These are phyloP conservation scores for Psophocarpus tetragonolobus DNA, from an alignment of 306 rosid species.

Conservation along the genomic window DNA sequence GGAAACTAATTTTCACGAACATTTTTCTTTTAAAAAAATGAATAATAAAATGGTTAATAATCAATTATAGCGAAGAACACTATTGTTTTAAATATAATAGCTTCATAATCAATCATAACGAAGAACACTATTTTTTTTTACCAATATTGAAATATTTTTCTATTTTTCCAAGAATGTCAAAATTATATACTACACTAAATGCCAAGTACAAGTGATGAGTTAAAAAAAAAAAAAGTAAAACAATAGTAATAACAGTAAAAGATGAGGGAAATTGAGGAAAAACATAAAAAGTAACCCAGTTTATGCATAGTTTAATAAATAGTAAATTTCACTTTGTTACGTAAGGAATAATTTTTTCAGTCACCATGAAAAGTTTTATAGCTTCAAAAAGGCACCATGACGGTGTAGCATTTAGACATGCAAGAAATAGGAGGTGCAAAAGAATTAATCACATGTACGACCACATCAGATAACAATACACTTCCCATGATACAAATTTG, in stretches of 20 bases:
- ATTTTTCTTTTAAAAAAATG: too few species aligned
- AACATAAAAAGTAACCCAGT: not conserved
- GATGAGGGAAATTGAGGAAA: not conserved
- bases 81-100: too few species aligned
- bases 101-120: not conserved
- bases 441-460: constrained; percentile 22
- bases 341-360: not conserved
- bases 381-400: not conserved
- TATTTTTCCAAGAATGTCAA: not conserved
- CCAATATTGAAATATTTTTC: not conserved
- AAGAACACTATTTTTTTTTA: not conserved
- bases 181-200: not conserved
- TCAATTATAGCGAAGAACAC: too few species aligned
- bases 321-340: not conserved
- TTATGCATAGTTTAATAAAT: not conserved
- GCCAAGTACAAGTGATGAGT: not conserved
- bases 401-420: not conserved
- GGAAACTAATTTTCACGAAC: not conserved
- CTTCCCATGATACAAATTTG: constrained; percentile 32
- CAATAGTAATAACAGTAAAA: not conserved
- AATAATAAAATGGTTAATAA: too few species aligned
- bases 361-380: not conserved
- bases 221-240: not conserved
- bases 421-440: not conserved
- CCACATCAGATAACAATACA: constrained; percentile 28